Evolutionary conservation across 2,329 filamentous ascomycete species (phyloP), one percentile per base, ranked within the genome.

Genomic region (Apiospora aurea): DNA sequence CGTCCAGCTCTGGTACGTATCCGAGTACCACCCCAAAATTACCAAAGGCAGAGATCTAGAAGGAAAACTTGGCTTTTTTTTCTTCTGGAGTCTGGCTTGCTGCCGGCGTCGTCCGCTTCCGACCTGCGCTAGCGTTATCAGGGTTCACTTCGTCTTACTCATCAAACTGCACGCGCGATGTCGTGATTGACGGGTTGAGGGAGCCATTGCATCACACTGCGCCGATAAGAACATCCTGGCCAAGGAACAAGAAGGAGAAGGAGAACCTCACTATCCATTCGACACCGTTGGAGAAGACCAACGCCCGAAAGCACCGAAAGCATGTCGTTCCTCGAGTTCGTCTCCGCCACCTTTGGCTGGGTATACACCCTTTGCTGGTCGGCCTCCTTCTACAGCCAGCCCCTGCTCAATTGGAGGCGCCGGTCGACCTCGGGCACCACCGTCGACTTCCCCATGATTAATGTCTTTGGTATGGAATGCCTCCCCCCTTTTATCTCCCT

Each of bases 321-420:
- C 74, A 81, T 81, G 79, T 78, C 79, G 70, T 84, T 89, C 74
- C 85, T 91, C 72, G 76, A 80, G 43, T 76, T 86, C 72, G 70
- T 89, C 24, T 90, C 88, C 69, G 87, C 85, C 78, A 79, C 92
- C 44, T 89, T 93, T 76, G 93, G 93, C 81, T 95, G 93, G 92
- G 83, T 92, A 79, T 95, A 95, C 82, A 92, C 90, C 75, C 75
- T 91, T 68, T 90, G 89, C 82, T 96, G 96, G 96, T 96, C 93
- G 16, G 84, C 92, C 21, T 97, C 94, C 21, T 98, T 98, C 84
- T 98, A 98, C 81, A 95, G 96, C 1, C 96, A 98, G 80, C 90
- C 93, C 8, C 83, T 97, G 73, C 88, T 94, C 74, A 98, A 98
- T 86, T 92, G 87, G 81, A 86, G 86, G 43, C 92, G 94, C 70